Evolutionary conservation across 768 basidiomycete genomes (phyloP).

Genomic region (Mycena alexandri): DNA sequence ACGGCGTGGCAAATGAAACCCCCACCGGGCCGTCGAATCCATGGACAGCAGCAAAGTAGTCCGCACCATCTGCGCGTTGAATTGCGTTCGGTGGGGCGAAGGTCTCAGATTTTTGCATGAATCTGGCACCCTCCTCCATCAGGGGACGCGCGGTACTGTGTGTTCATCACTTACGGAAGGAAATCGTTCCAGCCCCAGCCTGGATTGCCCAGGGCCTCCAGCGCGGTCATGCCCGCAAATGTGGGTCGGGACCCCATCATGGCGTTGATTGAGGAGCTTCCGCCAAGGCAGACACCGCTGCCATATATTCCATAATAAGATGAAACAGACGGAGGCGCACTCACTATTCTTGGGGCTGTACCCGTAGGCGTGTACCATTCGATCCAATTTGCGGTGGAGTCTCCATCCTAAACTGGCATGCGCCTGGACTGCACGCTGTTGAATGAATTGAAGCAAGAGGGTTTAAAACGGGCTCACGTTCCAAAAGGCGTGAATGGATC

Average conservation of each 20-base stretch:
- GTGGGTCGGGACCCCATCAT: slow-evolving; percentile 42
- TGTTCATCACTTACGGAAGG: slow-evolving; percentile 31
- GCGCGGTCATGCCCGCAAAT: slow-evolving; percentile 34
- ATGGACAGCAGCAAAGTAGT: slow-evolving; percentile 32
- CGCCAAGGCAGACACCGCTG: slow-evolving; percentile 42
- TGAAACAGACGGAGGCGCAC: neutral
- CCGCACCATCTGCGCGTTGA: slow-evolving; percentile 33
- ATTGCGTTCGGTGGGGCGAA: slow-evolving; percentile 33
- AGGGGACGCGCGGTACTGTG: neutral
- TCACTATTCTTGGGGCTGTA: slow-evolving; percentile 19
- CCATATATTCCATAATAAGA: neutral
- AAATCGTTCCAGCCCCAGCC: slow-evolving; percentile 51
- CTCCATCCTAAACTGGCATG: slow-evolving; percentile 3
- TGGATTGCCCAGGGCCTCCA: slow-evolving; percentile 38
- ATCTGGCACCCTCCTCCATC: slow-evolving; percentile 5
- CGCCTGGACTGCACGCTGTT: slow-evolving; percentile 12
- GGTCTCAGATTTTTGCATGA: slow-evolving; percentile 39
- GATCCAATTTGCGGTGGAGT: slow-evolving; percentile 31
- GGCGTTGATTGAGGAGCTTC: slow-evolving; percentile 45
- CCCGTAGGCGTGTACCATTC: slow-evolving; percentile 15
- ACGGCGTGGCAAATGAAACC: slow-evolving; percentile 32
- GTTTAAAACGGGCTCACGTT: slow-evolving; percentile 5
- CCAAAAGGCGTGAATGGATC: slow-evolving; percentile 31
- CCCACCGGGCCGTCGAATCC: slow-evolving; percentile 37
- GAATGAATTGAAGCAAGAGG: neutral